Base-by-base conservation (phyloP, 2,329 filamentous ascomycete genomes). In the Byssochlamys sp. region DNA sequence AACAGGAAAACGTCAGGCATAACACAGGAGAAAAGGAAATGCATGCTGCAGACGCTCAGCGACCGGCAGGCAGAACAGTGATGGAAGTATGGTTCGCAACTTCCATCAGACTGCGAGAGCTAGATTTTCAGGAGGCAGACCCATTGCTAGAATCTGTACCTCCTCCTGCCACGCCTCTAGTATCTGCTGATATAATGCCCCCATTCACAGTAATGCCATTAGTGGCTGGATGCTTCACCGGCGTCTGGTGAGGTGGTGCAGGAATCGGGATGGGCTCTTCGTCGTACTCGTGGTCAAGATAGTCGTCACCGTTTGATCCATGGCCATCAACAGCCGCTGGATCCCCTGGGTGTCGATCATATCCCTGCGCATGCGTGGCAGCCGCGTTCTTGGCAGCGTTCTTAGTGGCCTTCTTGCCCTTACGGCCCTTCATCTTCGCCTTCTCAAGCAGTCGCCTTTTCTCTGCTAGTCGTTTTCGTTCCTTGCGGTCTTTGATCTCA, bases 341-440 rank as follows among this genome's bases (percentile, higher is more conserved):
- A 58, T 77, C 72, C 28, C 69, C 67, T 26, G 70, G 69, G 55
- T 70, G 70, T 57, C 69, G 71, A 59, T 77, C 76, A 59, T 75
- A 74, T 52, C 69, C 69, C 27, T 73, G 73, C 56, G 75, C 73
- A 61, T 74, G 71, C 26, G 62, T 58, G 51, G 68, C 55, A 26
- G 70, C 64, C 19, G 67, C 63, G 59, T 72, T 70, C 69, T 84
- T 85, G 1, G 75, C 73, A n/a, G 78, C 73, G 58, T 81, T 80
- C 72, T 94, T 95, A 64, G 78, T 83, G 27, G 82, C 81, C 77
- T 96, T 96, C 78, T 89, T 95, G 54, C 86, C 87, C 76, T 96
- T 96, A 31, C 91, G 83, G 55, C 88, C 88, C 77, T 95, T 96
- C 77, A 91, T 89, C 77, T 96, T 95, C 25, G 91, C 91, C 74